Evolutionary conservation across 1,284 basidiomycete species (phyloP).

Genomic region (Fomitopsis betulina): DNA sequence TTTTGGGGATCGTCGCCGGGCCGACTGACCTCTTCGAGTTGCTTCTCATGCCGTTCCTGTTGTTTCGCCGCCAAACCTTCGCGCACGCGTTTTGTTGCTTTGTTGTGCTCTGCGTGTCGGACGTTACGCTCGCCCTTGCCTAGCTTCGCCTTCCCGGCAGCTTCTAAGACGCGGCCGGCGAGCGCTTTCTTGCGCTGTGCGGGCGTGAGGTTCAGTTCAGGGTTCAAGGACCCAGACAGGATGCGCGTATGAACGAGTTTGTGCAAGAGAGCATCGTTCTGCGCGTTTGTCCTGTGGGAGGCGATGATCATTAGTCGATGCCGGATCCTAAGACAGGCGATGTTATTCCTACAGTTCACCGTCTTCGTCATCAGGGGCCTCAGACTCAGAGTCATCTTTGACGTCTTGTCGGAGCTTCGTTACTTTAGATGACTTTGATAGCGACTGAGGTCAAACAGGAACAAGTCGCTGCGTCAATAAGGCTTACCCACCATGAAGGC

Average conservation of each 20-base stretch:
- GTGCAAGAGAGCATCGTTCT: constrained; percentile 73
- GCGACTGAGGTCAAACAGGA: constrained; percentile 3
- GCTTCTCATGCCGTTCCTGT: constrained; percentile 44
- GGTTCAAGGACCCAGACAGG: constrained; percentile 63
- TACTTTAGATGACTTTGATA: constrained; percentile 68
- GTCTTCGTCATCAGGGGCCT: constrained; percentile 26
- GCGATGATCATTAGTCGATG: constrained; percentile 1
- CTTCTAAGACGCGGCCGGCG: constrained; percentile 68
- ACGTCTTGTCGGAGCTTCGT: constrained; percentile 46
- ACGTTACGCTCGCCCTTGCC: constrained; percentile 66
- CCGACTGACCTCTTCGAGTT: constrained; percentile 58
- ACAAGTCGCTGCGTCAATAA: constrained; percentile 1
- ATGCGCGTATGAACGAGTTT: constrained; percentile 73
- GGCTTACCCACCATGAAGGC: constrained; percentile 63
- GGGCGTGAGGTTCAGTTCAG: constrained; percentile 54
- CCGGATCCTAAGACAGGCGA: neutral
- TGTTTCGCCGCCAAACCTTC: constrained; percentile 64
- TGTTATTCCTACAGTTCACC: constrained; percentile 43
- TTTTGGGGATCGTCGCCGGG: neutral
- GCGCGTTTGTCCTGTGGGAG: constrained; percentile 56
- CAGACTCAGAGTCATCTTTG: constrained; percentile 15
- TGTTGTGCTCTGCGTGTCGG: constrained; percentile 56
- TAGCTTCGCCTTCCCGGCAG: constrained; percentile 58
- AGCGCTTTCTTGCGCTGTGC: constrained; percentile 67
- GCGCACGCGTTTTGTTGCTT: constrained; percentile 63